Evolutionary conservation across 768 basidiomycete genomes (phyloP).

Genomic region (Mrakia blollopis): DNA sequence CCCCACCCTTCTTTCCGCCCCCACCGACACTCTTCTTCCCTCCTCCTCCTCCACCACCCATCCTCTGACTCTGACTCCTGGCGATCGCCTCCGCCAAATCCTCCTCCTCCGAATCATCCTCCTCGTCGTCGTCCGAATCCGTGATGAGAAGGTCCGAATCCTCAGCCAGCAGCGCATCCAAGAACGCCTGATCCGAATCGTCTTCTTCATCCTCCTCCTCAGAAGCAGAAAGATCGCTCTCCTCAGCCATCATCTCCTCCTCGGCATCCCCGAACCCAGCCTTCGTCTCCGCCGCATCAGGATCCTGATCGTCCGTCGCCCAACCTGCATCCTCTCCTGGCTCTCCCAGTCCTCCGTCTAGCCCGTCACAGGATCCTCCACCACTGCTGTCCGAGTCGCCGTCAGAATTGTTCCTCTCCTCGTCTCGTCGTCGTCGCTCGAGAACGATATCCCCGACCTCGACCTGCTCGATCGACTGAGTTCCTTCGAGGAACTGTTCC

Average conservation of each 20-base stretch:
- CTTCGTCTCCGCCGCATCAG: conserved; percentile 20
- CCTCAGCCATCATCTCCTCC: conserved; percentile 30
- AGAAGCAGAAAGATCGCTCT: neutral
- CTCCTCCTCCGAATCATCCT: conserved; percentile 41
- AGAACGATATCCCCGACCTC: conserved; percentile 27
- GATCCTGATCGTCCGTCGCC: conserved; percentile 32
- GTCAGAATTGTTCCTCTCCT: conserved; percentile 13
- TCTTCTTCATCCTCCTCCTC: conserved; percentile 15
- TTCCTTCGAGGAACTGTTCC: conserved; percentile 27
- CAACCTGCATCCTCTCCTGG: conserved; percentile 22
- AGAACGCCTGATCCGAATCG: conserved; percentile 31
- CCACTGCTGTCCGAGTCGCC: neutral
- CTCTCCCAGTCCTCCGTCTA: neutral
- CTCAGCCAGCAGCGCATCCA: conserved; percentile 25
- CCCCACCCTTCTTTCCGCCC: neutral
- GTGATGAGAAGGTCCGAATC: conserved; percentile 16
- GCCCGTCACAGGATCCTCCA: conserved; percentile 6
- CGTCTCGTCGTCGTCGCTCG: conserved; percentile 21
- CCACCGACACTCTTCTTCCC: too few relatives aligned
- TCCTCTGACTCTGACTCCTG: conserved; percentile 2
- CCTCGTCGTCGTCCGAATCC: conserved; percentile 31
- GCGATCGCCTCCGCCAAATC: conserved; percentile 34
- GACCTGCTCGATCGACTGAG: conserved; percentile 18
- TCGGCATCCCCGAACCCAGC: conserved; percentile 17
- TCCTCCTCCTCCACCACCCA: neutral